Evolutionary conservation across 2,329 filamentous ascomycete species (phyloP).

Genomic region (Aureobasidium subglaciale): DNA sequence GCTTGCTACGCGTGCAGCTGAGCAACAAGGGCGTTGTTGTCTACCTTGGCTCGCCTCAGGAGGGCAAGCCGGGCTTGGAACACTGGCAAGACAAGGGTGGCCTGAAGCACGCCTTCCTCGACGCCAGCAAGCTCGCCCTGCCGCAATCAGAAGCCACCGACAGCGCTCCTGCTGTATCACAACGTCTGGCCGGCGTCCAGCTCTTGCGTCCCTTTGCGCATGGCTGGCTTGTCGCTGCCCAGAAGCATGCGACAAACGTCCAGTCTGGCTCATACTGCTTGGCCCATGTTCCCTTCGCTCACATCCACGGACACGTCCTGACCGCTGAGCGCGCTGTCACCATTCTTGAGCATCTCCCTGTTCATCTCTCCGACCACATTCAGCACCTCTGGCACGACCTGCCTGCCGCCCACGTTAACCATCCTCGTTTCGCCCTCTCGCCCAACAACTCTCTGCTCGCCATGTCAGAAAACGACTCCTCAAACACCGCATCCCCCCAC

Average conservation of each 20-base stretch:
- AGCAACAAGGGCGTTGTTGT: slow-evolving; percentile 29
- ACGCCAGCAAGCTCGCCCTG: slow-evolving; percentile 19
- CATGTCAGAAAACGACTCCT: slow-evolving; percentile 23
- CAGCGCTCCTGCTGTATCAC: background rate
- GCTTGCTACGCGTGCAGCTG: slow-evolving; percentile 26
- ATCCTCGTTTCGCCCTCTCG: slow-evolving; percentile 24
- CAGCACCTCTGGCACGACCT: slow-evolving; percentile 26
- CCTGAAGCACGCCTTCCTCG: slow-evolving; percentile 26
- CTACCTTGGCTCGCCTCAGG: slow-evolving; percentile 28
- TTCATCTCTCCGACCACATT: slow-evolving; percentile 21
- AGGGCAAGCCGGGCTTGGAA: slow-evolving; percentile 19
- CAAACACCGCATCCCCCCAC: slow-evolving; percentile 22
- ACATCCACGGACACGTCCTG: slow-evolving; percentile 11
- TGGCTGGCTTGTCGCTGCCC: slow-evolving; percentile 27
- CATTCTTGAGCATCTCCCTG: slow-evolving; percentile 25
- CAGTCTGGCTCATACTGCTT: slow-evolving; percentile 22
- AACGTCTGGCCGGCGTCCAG: slow-evolving; percentile 22
- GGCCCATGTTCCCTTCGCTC: slow-evolving; percentile 22
- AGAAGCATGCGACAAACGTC: slow-evolving; percentile 25
- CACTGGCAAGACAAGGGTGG: slow-evolving; percentile 30
- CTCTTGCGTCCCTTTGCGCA: slow-evolving; percentile 23
- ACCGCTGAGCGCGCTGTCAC: slow-evolving; percentile 22
- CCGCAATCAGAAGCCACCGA: background rate
- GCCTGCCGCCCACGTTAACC: slow-evolving; percentile 28
- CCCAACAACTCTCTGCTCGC: slow-evolving; percentile 21